Evolutionary conservation across 2,329 filamentous ascomycete genomes (phyloP), one percentile per base, ranked within the genome.

Genomic region (Monilinia aucupariae): DNA sequence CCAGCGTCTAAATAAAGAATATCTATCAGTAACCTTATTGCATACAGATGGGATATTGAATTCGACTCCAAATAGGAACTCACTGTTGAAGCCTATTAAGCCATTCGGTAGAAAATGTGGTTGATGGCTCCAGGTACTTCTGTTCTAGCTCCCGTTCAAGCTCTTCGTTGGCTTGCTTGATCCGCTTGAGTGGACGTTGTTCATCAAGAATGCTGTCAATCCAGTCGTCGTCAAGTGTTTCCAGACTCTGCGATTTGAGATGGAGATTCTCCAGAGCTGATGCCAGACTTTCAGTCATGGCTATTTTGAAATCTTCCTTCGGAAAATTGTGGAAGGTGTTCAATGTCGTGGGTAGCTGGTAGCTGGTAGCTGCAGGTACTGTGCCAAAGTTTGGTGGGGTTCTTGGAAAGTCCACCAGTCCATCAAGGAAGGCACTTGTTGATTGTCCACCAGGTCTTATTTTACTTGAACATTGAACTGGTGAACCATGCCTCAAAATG

Each of bases 51-150:
- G 22, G 27, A 17, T 54, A n/a, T 5, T 30, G 20, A 45, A 22
- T 45, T 12, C 7, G 4, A 22, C 17, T 20, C 25, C 4, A 13
- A 22, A 52, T 45, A 30, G 25, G 70, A 12, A 56, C 77, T 64
- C 75, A 85, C 81, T 93, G 91, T 76, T 99, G 94, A 50, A 97
- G 78, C 62, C 85, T 84, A 75, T 96, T 92, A 64, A 99, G 83
- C 92, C 94, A 97, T 72, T 89, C 86, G 5, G 85, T 79, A 41
- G 87, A 91, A 78, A 99, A 97, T 2, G 83, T 82, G 6, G 86
- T 82, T 1, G 91, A 90, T 0, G 94, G 93, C 2, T 85, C 85
- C 32, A 99, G 79, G 71, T 93, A 94, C 53, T 89, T 86, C 61
- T 82, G 73, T 76, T 96, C 91, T 6, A 97, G 82, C 65, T 86